These are phyloP conservation scores for Alternaria tenuissima DNA, from an alignment of 2,329 filamentous ascomycete genomes.

Conservation along the genomic window DNA sequence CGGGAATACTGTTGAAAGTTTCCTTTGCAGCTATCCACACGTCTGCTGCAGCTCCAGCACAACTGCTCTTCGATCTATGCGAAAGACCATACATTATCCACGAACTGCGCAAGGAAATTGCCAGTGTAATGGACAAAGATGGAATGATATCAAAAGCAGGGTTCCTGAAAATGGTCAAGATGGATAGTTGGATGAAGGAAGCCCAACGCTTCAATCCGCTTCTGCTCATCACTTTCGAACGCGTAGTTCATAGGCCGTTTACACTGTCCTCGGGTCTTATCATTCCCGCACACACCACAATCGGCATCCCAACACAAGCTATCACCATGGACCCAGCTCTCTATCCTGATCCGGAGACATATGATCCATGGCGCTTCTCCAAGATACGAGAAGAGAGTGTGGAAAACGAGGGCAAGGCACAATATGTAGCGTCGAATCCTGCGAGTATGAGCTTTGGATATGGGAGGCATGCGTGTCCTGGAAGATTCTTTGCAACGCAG, in stretches of 20 bases:
- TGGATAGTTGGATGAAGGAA: slow-evolving; percentile 2
- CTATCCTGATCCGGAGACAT: neutral
- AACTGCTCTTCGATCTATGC: neutral
- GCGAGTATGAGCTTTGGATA: slow-evolving; percentile 2
- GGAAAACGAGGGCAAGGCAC: neutral
- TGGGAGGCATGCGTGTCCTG: slow-evolving; percentile 1
- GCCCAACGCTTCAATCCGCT: slow-evolving; percentile 1
- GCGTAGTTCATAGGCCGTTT: neutral
- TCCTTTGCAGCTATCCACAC: slow-evolving; percentile 2
- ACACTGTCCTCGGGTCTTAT: neutral
- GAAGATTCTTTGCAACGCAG: slow-evolving; percentile 1
- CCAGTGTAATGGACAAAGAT: neutral
- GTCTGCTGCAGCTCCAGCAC: slow-evolving; percentile 1
- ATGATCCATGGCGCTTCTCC: neutral
- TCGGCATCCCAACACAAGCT: neutral
- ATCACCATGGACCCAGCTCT: neutral
- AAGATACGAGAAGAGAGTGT: neutral
- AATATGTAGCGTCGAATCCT: neutral
- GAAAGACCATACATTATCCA: slow-evolving; percentile 3
- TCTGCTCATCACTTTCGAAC: neutral
- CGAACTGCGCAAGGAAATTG: neutral
- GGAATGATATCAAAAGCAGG: neutral
- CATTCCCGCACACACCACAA: neutral
- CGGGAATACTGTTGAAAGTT: neutral
- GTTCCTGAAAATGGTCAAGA: neutral